Evolutionary conservation across 768 basidiomycete genomes (phyloP), one percentile per base, ranked within the genome.

Genomic region (Pleurotus platypus): DNA sequence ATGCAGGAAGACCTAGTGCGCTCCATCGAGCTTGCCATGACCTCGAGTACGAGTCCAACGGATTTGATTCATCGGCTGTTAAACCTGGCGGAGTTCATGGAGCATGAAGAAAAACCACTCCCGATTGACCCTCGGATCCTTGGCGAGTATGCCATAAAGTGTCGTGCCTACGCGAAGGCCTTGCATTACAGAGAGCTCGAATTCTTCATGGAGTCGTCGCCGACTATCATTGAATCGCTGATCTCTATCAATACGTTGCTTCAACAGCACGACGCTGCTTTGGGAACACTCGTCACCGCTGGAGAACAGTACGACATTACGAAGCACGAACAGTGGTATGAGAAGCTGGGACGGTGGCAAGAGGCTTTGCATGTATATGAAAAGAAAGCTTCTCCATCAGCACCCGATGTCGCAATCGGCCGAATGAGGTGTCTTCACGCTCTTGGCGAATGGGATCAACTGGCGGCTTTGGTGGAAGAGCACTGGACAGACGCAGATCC

Each of bases 151-250:
- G 94, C 97, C 0, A 83, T 91, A 75, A 89, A 88, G 61, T 94
- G 90, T 69, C 89, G 92, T 70, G 95, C 95, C 0, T 98, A 94
- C 62, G 97, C 97, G 2, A 98, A 98, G 69, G 95, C 96, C 0
- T 78, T 99, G 24, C 97, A 99, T 69, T 99, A 98, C 78, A 98
- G 98, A 70, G 97, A 99, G 64, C 80, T 95, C 39, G 96, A 99
- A 70, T 98, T 91, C 71, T 96, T 97, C 67, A 85, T 87, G 5
- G 95, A 96, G 65, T 89, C 92, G 0, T 92, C 92, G 0, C 87
- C 93, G 0, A 81, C 87, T 26, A 92, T 96, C 50, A 92, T 99
- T 62, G 95, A 98, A 65, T 86, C 92, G 12, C 80, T 99, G 9
- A 97, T 99, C 66, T 87, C 90, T 20, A 94, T 99, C 69, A 99